phyloP scores from a whole-genome alignment of 1,284 basidiomycete genomes.

The Volvariella volvacea region DNA sequence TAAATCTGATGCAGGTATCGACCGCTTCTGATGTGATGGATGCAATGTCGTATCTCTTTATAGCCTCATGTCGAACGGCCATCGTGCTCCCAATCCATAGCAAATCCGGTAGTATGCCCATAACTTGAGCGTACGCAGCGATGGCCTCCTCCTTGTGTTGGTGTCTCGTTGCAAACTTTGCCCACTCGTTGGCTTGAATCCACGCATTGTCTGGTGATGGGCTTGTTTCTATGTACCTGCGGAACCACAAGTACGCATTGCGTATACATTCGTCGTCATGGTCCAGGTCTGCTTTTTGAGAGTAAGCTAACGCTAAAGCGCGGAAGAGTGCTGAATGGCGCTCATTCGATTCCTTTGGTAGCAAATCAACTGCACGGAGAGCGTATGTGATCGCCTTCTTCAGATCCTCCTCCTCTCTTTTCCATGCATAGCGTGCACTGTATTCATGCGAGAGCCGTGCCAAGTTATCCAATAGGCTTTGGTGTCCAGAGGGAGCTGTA shows the following conservation, averaged over 20 bases:
- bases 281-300: slow-evolving; percentile 4
- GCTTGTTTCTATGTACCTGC: slow-evolving; percentile 2
- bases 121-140: slow-evolving; percentile 9
- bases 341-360: slow-evolving; percentile 8
- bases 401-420: slow-evolving; percentile 10
- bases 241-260: slow-evolving; percentile 1
- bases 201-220: slow-evolving; percentile 7
- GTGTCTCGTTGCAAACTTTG: slow-evolving; percentile 7
- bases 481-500: slow-evolving; percentile 4
- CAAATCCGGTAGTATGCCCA: slow-evolving; percentile 9
- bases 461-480: slow-evolving; percentile 5
- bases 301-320: slow-evolving; percentile 7
- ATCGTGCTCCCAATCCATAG: slow-evolving; percentile 13
- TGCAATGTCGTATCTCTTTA: slow-evolving; percentile 9
- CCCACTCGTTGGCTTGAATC: slow-evolving; percentile 9
- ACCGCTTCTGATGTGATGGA: slow-evolving; percentile 8
- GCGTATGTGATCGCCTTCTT: slow-evolving; percentile 10
- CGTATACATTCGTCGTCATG: slow-evolving; percentile 2
- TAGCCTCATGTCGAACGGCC: slow-evolving; percentile 10
- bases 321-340: slow-evolving; percentile 1
- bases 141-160: slow-evolving; percentile 5
- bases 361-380: slow-evolving; percentile 6
- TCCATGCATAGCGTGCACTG: slow-evolving; percentile 9
- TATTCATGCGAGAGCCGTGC: slow-evolving; percentile 10
- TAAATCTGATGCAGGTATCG: slow-evolving; percentile 7